Evolutionary conservation across 352 stramenopile species (phyloP).

Genomic region (Globisporangium barbulae): DNA sequence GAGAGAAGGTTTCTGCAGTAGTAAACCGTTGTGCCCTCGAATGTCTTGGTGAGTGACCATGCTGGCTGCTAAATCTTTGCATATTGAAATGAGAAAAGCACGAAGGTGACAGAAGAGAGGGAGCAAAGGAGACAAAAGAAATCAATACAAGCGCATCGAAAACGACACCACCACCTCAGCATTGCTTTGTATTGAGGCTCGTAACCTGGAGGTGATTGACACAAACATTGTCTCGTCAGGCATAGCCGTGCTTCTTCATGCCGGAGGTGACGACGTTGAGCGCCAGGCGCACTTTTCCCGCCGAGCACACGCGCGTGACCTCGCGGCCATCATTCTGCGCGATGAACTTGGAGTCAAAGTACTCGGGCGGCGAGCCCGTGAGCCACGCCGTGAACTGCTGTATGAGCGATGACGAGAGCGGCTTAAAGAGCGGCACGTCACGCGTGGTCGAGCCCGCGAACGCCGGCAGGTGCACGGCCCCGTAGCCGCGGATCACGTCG

Average conservation of each 20-base stretch:
- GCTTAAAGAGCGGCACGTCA: conserved; percentile 86
- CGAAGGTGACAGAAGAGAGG: neutral
- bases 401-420: conserved; percentile 78
- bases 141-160: neutral
- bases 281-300: conserved; percentile 44
- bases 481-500: conserved; percentile 91
- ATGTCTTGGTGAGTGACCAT: too few species aligned
- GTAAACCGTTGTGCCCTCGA: neutral
- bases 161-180: neutral
- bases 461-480: conserved; percentile 82
- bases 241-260: conserved; percentile 58
- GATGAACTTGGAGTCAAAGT: conserved; percentile 86
- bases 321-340: conserved; percentile 67
- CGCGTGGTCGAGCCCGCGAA: conserved; percentile 50
- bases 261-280: conserved; percentile 65
- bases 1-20: too few species aligned
- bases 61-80: neutral
- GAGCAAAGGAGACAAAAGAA: neutral
- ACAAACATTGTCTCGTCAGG: neutral
- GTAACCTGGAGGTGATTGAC: too few species aligned
- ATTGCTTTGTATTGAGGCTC: neutral
- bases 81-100: neutral
- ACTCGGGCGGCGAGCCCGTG: conserved; percentile 83
- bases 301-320: conserved; percentile 58
- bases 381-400: conserved; percentile 90